Percentiles rank a stretch among this genome's conserved stretches.
Evolutionary conservation across 306 rosid genomes (phyloP).

Genomic region (Vigna angularis): DNA sequence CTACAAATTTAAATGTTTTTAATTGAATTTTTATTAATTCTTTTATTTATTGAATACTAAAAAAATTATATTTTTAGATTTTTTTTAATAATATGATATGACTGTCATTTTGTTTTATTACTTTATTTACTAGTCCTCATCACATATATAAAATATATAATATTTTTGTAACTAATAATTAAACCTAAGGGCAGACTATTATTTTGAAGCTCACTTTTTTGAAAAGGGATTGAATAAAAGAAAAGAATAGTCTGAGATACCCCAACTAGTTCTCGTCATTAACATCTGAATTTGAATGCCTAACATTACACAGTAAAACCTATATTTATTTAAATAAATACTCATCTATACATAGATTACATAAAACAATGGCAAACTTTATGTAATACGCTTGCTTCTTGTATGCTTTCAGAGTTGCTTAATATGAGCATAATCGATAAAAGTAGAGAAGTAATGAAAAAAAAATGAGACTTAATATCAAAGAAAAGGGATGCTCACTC

Average conservation of each 20-base stretch:
- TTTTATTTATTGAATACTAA: too few relatives aligned
- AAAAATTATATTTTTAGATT: too few relatives aligned
- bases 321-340: slow-evolving; percentile 14
- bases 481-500: slow-evolving; percentile 43
- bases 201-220: slow-evolving; percentile 30
- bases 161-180: too few relatives aligned
- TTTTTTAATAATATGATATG: too few relatives aligned
- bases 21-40: too few relatives aligned
- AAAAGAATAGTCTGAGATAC: slow-evolving; percentile 13
- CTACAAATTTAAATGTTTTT: too few relatives aligned
- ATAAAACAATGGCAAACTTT: slow-evolving; percentile 18
- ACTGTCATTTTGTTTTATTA: too few relatives aligned
- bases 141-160: too few relatives aligned
- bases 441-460: slow-evolving; percentile 3
- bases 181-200: slow-evolving; percentile 28
- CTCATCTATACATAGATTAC: slow-evolving; percentile 26
- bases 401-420: slow-evolving; percentile 9
- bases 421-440: slow-evolving; percentile 21
- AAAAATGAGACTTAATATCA: slow-evolving; percentile 33
- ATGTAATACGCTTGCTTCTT: slow-evolving; percentile 6
- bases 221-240: slow-evolving; percentile 13
- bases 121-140: too few relatives aligned
- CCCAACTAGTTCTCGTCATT: neutral
- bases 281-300: slow-evolving; percentile 27
- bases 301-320: slow-evolving; percentile 5